Conservation (phyloP, 1,139 yeast species). For the Hyphopichia wangnamkhiaoensis region DNA sequence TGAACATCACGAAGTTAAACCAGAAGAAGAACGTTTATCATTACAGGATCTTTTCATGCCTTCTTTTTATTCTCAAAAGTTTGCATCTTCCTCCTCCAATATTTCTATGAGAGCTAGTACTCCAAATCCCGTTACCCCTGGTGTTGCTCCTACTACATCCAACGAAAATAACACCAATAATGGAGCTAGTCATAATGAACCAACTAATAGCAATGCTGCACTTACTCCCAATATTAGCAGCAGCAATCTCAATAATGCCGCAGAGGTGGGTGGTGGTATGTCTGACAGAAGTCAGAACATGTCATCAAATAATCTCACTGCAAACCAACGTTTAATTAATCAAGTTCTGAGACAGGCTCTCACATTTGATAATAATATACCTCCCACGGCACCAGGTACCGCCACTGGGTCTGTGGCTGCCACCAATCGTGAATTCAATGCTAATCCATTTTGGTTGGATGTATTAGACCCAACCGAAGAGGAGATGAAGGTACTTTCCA, state of each 20-base stretch:
- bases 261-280: too few relatives aligned
- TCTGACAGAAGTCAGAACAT: too few relatives aligned
- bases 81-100: background rate
- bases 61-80: conserved; percentile 14
- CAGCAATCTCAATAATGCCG: too few relatives aligned
- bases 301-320: too few relatives aligned
- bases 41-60: conserved; percentile 36
- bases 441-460: conserved; percentile 84
- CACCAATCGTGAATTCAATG: conserved; percentile 6
- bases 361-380: background rate
- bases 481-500: conserved; percentile 90
- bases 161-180: too few relatives aligned
- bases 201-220: too few relatives aligned
- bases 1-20: conserved; percentile 13
- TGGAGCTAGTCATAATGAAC: too few relatives aligned
- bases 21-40: conserved; percentile 7
- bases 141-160: background rate
- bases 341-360: background rate
- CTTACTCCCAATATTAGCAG: too few relatives aligned
- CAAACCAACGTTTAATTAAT: conserved; percentile 1
- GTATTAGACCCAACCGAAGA: conserved; percentile 92
- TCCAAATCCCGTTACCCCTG: background rate
- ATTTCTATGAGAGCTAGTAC: background rate
- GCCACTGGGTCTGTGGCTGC: conserved; percentile 14
- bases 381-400: conserved; percentile 16